Conservation (phyloP, 2,329 filamentous ascomycete species). For the Eutypella sp. region DNA sequence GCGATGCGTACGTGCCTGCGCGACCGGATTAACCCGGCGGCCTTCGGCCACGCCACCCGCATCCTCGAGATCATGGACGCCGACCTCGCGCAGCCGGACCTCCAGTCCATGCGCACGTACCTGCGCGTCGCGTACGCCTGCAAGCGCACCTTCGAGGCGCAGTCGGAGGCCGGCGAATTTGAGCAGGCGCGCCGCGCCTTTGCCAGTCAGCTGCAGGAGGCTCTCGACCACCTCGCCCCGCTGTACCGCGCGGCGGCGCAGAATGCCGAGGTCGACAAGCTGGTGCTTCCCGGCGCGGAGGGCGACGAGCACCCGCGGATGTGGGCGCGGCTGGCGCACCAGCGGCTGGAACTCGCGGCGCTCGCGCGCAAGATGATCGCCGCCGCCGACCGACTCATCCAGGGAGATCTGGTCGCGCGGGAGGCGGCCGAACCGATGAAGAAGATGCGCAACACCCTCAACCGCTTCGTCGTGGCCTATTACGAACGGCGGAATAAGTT, state of each 20-base stretch:
- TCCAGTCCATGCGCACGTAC: constrained; percentile 48
- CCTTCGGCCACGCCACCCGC: constrained; percentile 58
- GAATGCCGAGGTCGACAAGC: constrained; percentile 15
- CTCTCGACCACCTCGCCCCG: constrained; percentile 46
- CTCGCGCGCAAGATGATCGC: constrained; percentile 26
- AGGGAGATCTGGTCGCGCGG: constrained; percentile 10
- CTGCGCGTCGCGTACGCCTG: constrained; percentile 49
- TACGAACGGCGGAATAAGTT: constrained; percentile 14
- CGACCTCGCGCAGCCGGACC: constrained; percentile 41
- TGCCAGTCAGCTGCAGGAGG: constrained; percentile 45
- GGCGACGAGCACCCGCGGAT: background rate
- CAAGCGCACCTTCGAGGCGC: constrained; percentile 34
- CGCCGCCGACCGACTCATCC: constrained; percentile 21
- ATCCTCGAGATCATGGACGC: constrained; percentile 61
- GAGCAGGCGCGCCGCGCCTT: constrained; percentile 36
- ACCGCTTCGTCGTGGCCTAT: constrained; percentile 19
- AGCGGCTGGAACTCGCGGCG: constrained; percentile 16
- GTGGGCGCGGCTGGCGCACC: background rate
- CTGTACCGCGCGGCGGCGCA: constrained; percentile 32
- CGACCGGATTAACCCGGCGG: constrained; percentile 71
- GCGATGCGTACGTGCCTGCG: constrained; percentile 70
- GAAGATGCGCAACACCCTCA: constrained; percentile 16
- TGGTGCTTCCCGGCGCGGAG: constrained; percentile 4
- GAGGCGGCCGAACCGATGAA: constrained; percentile 10
- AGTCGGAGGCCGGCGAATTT: constrained; percentile 24